Base-by-base conservation (phyloP, 2,329 filamentous ascomycete genomes). In the Cladosporium halotolerans region DNA sequence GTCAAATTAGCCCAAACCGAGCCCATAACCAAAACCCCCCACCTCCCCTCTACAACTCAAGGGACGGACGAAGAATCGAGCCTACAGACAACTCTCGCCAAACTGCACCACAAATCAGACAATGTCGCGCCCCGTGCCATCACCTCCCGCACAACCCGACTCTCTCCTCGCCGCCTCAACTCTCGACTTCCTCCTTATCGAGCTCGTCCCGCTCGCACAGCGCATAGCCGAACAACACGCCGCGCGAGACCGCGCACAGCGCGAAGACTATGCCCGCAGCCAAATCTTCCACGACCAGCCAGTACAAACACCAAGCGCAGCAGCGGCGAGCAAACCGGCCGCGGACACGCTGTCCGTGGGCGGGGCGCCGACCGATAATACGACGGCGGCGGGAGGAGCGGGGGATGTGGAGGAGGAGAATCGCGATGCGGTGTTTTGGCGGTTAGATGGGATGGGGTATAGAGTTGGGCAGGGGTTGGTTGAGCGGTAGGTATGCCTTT, bases 141-240 rank as follows among this genome's bases (percentile, higher is more conserved):
- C 36, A 19, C 44, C 34, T 10, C 23, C 16, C 7, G 16, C 28
- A 14, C 19, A 23, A 32, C 13, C 18, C 33, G 52, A 62, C 53
- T 63, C 67, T 49, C 67, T 66, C 59, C 54, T 96, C 63, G 86
- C 82, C 73, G 83, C 86, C 54, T 93, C 92, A 45, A 90, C 88
- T 69, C 83, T 99, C 64, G 93, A 99, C 72, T 86, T 99, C 63
- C 82, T 99, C 53, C 82, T 99, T 63, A 97, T 97, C 68, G 93
- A 99, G 75, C 82, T 99, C 52, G 93, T 99, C 13, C 93, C 93
- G 38, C 86, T 97, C 77, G 88, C 92, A 4, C 89, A 95, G 71
- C 84, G 93, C 60, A 79, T 97, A 57, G 85, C 89, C 18, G 81
- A 84, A 65, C 85, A 93, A 65, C 77, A 89, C 4, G 81, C 83